Base-by-base conservation (phyloP, 192 early-diverging fungal species). In the Pilaira anomala region DNA sequence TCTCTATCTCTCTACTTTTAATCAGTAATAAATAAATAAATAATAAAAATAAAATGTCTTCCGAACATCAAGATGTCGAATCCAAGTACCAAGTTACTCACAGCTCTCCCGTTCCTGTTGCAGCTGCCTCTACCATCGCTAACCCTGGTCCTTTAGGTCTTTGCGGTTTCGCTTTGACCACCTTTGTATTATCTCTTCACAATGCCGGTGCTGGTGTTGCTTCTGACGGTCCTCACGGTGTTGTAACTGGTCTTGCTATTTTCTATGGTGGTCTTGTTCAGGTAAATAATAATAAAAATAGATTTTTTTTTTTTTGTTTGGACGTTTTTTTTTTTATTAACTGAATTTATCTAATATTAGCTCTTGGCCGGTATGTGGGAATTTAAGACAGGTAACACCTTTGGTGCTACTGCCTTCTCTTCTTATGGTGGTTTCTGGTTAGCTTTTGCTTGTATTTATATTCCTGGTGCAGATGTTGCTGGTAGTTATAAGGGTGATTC, bases 361-460 rank as follows among this genome's bases (percentile, higher is more conserved):
- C 42, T 91, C 41, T 74, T 89, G 14, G 90, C 89, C 49, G 91
- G 90, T 50, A 90, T 92, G 88, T 69, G 67, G 67, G 67, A 69
- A 56, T 69, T 69, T 41, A 61, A 84, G 49, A 70, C 74, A 19
- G 84, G 87, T 49, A 92, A 93, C 68, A 91, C 88, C 19, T 91
- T 93, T 78, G 89, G 90, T 60, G 89, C 89, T 48, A 91, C 88
- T 9, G 88, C 86, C 9, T 91, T 91, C 76, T 79, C 85, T 42
- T 83, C 82, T 8, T 90, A 84, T 39, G 86, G 80, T 55, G 87
- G 79, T 12, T 88, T 85, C 79, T 90, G 85, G 88, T 63, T 87
- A 41, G 71, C 86, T 1, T 90, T 72, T 56, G 84, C 69, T 28
- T 63, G 73, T 18, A 82, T 88, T 46, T 65, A 83, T 52, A 78